Evolutionary conservation across 148 eudicot genomes (phyloP), one percentile per base, ranked within the genome.

Genomic region (Rhododendron molle): DNA sequence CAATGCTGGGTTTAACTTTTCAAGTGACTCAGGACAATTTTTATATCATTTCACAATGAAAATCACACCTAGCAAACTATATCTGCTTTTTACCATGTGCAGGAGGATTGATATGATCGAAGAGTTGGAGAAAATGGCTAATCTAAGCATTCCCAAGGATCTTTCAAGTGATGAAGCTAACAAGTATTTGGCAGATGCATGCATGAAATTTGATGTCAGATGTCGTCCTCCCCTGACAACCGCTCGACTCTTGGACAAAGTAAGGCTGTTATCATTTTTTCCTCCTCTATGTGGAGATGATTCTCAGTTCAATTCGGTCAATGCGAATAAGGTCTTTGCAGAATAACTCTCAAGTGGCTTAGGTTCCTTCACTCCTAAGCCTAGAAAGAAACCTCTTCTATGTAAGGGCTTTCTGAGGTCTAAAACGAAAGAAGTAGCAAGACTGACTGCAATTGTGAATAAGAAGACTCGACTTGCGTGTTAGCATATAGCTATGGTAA

Each of bases 221-320:
- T 97, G 99, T 81, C 95, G 98, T 38, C 93, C 98, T 9, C 99
- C 99, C 23, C 98, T 92, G 73, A 97, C 99, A 81, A 94, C 98
- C 58, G 84, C 99, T 78, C 91, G 98, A 54, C 86, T 97, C 84
- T 88, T 97, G 85, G 99, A 97, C 78, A 94, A 97, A 85, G 99
- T 95, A 90, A 88, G 86, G 83, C 73, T 21, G 52, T 54, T 26
- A 65, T 79, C 50, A 4, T 40, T 15, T 85, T 6, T 13, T 21
- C 43, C 44, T 62, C 50, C 76, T 71, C 20, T 71, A 5, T 30
- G 40, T 85, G 78, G 54, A 36, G 21, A 62, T 34, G 46, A 40
- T 56, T 84, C 20, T 56, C 23, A 40, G 60, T 78, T 13, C 12
- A 52, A 52, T 5, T 14, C 20, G 16, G 4, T 14, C 47, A 78